Evolutionary conservation across 306 rosid species (phyloP).

Genomic region (Sophora flavescens): DNA sequence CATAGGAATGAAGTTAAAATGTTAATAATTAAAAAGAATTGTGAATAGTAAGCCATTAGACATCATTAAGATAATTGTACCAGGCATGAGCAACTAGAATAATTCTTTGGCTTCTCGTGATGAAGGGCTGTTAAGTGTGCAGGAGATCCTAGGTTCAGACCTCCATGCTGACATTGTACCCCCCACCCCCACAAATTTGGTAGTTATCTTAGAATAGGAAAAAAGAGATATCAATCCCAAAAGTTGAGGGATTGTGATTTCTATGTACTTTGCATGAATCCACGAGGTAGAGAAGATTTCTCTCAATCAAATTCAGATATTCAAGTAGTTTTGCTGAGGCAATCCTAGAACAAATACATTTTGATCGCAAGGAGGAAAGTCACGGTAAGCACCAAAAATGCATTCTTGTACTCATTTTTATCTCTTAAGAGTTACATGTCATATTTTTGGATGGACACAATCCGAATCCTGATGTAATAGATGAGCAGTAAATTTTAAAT

Average conservation of each 20-base stretch:
- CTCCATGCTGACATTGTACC: too few species aligned
- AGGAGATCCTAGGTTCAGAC: too few species aligned
- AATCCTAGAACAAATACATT: neutral
- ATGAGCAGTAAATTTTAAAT: neutral
- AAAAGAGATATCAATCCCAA: too few species aligned
- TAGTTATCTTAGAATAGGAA: too few species aligned
- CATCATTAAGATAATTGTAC: neutral
- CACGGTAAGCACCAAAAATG: neutral
- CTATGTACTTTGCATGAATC: too few species aligned
- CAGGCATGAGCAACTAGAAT: neutral
- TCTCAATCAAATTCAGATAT: too few species aligned
- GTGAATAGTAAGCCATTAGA: neutral
- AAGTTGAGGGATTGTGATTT: too few species aligned
- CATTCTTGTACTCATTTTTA: neutral
- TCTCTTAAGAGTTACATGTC: neutral
- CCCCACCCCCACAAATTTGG: too few species aligned
- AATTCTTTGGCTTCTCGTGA: neutral
- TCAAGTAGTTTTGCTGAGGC: neutral
- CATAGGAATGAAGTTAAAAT: neutral
- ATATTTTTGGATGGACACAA: neutral
- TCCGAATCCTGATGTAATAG: neutral
- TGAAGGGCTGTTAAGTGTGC: neutral
- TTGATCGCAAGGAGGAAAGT: neutral
- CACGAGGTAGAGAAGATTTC: too few species aligned
- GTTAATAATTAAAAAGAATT: neutral